Base-by-base conservation (phyloP, 306 rosid genomes). In the Begonia loranthoides region DNA sequence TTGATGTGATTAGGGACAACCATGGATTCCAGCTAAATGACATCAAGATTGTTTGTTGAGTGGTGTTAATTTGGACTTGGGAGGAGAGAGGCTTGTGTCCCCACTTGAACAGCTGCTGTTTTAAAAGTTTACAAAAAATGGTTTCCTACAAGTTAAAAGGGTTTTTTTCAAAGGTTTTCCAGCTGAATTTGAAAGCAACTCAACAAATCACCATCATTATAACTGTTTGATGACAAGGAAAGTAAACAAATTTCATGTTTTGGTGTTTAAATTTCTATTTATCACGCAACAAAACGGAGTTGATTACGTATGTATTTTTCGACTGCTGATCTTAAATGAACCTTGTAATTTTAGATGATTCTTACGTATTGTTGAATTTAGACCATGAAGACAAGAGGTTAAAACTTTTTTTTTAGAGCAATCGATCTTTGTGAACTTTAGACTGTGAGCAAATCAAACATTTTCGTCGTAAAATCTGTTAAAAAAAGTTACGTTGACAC, bases 31-130 rank as follows among this genome's bases (percentile, higher is more conserved):
- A 72, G 75, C 71, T 54, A 53, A 64, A 66, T 22, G 33, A 24
- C 58, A 44, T 13, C 4, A 28, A 28, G 4, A 28, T 28, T 7
- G 36, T 28, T 28, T 28, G 36, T 28, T 28, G 36, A 28, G 36
- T 28, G 36, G 36, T 28, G 36, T 28, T 7, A 7, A 28, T 65
- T 65, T 65, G 66, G 76, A 73, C 71, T 69, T 65, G 15, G 34
- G 57, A 56, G 45, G 15, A 33, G 57, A 56, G 45, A 63, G 51
- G 33, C 51, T 45, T 3, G 13, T 43, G 47, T 70, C 79, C 79
- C 79, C 67, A 73, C 72, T 63, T 28, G 6, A 69, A 64, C 74
- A 77, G 83, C 79, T 77, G 83, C 79, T 77, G 83, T 73, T 73
- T 69, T 56, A 75, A 64, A 63, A 69, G 36, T 8, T 73, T 62